These are phyloP conservation scores for Hansenula sp. DNA, from an alignment of 1,139 yeast species.

Conservation along the genomic window DNA sequence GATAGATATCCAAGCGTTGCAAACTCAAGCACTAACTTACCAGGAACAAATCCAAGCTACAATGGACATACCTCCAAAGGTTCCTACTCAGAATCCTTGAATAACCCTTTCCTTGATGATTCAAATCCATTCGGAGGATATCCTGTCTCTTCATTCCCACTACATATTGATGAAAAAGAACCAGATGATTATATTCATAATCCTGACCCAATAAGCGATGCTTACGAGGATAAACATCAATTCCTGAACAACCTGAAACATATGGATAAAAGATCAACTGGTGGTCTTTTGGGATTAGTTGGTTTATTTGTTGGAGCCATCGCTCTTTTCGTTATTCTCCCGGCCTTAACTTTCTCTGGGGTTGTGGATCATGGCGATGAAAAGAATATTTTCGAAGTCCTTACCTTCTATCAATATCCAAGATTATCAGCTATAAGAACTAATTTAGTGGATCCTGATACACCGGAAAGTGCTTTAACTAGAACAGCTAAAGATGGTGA, in stretches of 20 bases:
- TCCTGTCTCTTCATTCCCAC: slow-evolving; percentile 84
- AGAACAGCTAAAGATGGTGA: slow-evolving; percentile 50
- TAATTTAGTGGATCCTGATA: slow-evolving; percentile 69
- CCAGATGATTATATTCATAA: slow-evolving; percentile 90
- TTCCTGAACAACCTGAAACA: slow-evolving; percentile 54
- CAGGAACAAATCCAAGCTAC: neutral
- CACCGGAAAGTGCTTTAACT: slow-evolving; percentile 54
- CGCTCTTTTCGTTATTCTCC: slow-evolving; percentile 66
- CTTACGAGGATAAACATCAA: slow-evolving; percentile 65
- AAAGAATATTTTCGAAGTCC: slow-evolving; percentile 36
- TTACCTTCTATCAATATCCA: slow-evolving; percentile 59
- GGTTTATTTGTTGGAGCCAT: slow-evolving; percentile 56
- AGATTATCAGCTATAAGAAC: slow-evolving; percentile 59
- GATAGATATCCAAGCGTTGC: slow-evolving; percentile 1
- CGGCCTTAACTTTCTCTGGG: slow-evolving; percentile 74
- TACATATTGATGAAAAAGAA: slow-evolving; percentile 84
- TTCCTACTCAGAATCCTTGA: neutral
- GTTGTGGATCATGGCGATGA: slow-evolving; percentile 32
- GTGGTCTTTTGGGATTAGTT: slow-evolving; percentile 56
- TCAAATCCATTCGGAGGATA: slow-evolving; percentile 92
- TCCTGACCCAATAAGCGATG: slow-evolving; percentile 89
- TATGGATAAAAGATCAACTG: slow-evolving; percentile 56
- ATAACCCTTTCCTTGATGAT: slow-evolving; percentile 37
- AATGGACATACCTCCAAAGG: neutral
- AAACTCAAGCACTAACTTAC: neutral